Evolutionary conservation across 1,139 yeast species (phyloP), one percentile per base, ranked within the genome.

Genomic region (Candida tunisiensis): DNA sequence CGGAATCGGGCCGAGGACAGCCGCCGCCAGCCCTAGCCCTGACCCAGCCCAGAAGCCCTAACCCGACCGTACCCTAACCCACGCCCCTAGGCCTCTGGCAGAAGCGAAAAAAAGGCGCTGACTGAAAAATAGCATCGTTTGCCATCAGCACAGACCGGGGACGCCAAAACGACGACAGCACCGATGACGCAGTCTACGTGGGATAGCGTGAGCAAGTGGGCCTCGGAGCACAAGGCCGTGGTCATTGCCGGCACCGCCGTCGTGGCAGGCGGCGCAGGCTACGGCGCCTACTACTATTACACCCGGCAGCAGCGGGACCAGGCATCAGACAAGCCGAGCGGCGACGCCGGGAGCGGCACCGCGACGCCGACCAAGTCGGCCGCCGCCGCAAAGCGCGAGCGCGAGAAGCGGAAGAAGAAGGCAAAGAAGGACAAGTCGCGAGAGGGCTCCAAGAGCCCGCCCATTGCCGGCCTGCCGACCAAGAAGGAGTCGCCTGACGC

Each of bases 231-330:
- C 37, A 45, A 42, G 34, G 39, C 47, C 10, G 49, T 51, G 14
- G 39, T 50, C 21, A 32, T 46, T 17, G 42, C 51, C 16, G 44
- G 49, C 18, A 42, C 51, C 16, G 45, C 49, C 16, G 38, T 45
- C 8, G 40, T 47, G 11, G 49, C 49, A n/a, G 43, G 41, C 15
- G 51, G 51, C 19, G 46, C 51, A 11, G 44, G 49, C 21, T 52
- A 50, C 15, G 40, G 45, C 10, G 39, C 45, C 8, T 45, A 45
- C 33, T 49, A 49, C 31, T 36, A 32, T 37, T 35, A 25, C 5
- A 14, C 6, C 11, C 17, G 20, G 15, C 21, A 10, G 25, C 27
- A 8, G 26, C 21, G 7, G 28, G 15, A 19, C 11, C 11, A 13
- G 28, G 15, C 16, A 12, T 12, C 19, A 9, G 16, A 3, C 17